Evolutionary conservation across 1,139 yeast genomes (phyloP), one percentile per base, ranked within the genome.

Genomic region (Candida pseudoviswanathii): DNA sequence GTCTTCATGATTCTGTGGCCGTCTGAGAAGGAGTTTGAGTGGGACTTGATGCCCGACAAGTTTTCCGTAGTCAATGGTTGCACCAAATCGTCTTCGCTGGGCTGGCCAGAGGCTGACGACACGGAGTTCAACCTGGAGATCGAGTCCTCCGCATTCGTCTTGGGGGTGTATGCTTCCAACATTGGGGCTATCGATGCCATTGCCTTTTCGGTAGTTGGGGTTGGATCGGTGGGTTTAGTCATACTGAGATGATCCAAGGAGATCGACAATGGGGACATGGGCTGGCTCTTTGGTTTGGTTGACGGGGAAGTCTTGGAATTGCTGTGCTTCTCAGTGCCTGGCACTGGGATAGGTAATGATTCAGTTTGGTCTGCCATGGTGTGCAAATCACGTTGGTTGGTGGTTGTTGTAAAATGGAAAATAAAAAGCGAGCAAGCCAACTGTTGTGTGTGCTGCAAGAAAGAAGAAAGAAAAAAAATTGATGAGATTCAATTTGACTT

Each of bases 101-200:
- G 34, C 11, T 40, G 29, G 8, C 46, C 48, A 2, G 57, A 52
- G 5, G 57, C 51, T 24, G 61, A 55, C 10, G 66, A 57, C 24
- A 57, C 59, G 7, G 71, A 66, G 47, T 63, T 63, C 5, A 65
- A 57, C 42, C 53, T 48, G 4, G 58, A 46, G 4, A 58, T 55
- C 33, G 68, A 59, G 52, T 82, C 89, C 55, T 84, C 80, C 3
- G 85, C 79, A 1, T 86, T 81, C 0, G 91, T 80, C 62, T 85
- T 86, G 3, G 95, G 95, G 7, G 82, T 77, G 64, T 85, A 87
- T 0, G 81, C 75, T 62, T 86, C 88, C 44, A 87, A 66, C 66
- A 86, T 86, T 2, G 95, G 94, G 0, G 94, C 94, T 36, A 87
- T 81, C 0, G 89, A 80, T 2, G 89, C 92, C 71, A 86, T 84